Evolutionary conservation across 768 basidiomycete genomes (phyloP), one percentile per base, ranked within the genome.

Genomic region (Lactifluus pinguis): DNA sequence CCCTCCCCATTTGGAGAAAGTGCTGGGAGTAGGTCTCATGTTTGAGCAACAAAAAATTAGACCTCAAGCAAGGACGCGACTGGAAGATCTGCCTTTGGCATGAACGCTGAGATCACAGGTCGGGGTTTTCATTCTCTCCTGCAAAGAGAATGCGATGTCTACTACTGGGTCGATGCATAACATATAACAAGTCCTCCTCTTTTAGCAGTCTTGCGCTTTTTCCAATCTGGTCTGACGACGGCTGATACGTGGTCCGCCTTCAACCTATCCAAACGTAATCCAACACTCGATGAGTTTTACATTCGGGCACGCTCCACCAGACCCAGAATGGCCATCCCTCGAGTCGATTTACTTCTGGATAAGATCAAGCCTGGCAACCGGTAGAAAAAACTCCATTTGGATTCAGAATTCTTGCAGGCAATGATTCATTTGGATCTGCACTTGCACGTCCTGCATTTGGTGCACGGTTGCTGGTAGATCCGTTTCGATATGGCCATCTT

Each of bases 71-170:
- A 71, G 61, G 77, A 75, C 49, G 68, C 73, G n/a, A 55, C 56
- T 15, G 65, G 63, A 38, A 74, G 73, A 41, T 84, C 87, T 66
- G 68, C 79, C 1, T 85, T 86, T 65, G 69, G 69, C 17, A 54
- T 69, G 29, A 69, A 74, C 17, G 73, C 65, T 21, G 65, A 60
- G 32, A 36, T 57, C 44, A 57, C 70, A 60, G 65, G 75, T 21
- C 83, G 82, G 59, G 76, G 77, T 7, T 65, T 68, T 38, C 53
- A 62, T 19, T 66, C 25, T 25, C 58, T 14, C 4, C 32, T 13
- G 21, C 55, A 15, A 66, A 64, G 63, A 66, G 39, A 53, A 42
- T 36, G 17, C 49, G 48, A 34, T 25, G 25, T 25, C 59, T n/a
- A 1, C 65, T 21, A 44, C 44, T 42, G 63, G 58, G 21, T 64